Base-by-base conservation (phyloP, 73 alveolate species). In the Uronychia binucleata region DNA sequence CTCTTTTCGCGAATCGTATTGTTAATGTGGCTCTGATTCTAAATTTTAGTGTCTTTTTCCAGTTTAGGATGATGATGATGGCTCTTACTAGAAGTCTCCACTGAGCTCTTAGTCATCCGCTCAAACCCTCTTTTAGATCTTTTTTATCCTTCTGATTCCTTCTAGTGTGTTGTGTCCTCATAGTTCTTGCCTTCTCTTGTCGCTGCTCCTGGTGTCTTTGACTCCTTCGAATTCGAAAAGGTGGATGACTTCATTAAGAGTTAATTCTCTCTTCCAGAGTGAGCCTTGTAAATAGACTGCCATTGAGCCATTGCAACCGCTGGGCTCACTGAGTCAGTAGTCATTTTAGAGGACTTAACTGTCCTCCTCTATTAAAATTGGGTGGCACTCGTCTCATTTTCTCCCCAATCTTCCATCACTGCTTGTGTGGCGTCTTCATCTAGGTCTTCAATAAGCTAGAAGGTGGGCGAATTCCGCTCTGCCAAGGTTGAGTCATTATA, bases 201-300 rank as follows among this genome's bases (percentile, higher is more conserved):
- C 19, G 67, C 5, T 19, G n/a, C 67, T 46, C 67, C 67, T 46
- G 67, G 67, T 11, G 67, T 46, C 19, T 46, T 46, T 5, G 67
- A 46, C 19, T 46, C 67, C 19, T 46, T 46, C 5, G 67, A 11
- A 19, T 19, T 19, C 5, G n/a, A 11, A 19, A 11, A 46, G n/a
- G 67, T 46, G 19, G 67, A 11, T 19, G 67, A 46, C 67, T 46
- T 46, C 67, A 46, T 46, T 11, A 46, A 5, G n/a, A 46, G n/a
- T 46, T 46, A 46, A 19, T 46, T 46, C n/a, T n/a, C n/a, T n/a
- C 67, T 5, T 19, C 67, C 67, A 5, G 67, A 46, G 67, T 46
- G 67, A 46, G 67, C 67, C 67, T 46, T 46, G 67, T 46, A 46
- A 11, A 46, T 46, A 46, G 67, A 46, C 67, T 46, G 67, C 67